Conservation (phyloP, 2,329 filamentous ascomycete species). For the Diaporthe longicolla region DNA sequence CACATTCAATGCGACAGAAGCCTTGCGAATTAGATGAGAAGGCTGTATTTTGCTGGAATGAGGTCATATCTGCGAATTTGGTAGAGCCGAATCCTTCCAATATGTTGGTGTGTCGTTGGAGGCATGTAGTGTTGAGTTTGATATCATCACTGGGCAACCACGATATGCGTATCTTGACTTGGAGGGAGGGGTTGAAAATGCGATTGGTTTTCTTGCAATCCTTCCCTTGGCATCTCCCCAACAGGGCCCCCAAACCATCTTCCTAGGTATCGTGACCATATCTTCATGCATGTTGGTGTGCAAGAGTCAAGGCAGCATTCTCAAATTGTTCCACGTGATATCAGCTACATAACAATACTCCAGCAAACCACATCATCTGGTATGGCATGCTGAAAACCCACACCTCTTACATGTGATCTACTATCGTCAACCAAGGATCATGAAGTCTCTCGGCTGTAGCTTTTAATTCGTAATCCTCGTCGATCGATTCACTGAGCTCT, state of each 20-base stretch:
- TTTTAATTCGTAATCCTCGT: no score
- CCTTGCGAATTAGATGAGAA: no score
- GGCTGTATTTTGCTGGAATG: neutral
- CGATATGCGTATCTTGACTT: neutral
- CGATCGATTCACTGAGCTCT: no score
- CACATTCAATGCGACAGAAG: no score
- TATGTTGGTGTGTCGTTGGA: neutral
- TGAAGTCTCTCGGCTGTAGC: no score
- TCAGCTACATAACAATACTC: neutral
- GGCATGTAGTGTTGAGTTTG: neutral
- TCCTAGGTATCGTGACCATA: neutral
- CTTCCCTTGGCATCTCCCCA: neutral
- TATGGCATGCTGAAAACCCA: no score
- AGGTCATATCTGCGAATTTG: neutral
- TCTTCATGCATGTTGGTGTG: neutral
- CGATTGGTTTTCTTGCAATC: no score
- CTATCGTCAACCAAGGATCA: no score
- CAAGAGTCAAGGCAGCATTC: neutral
- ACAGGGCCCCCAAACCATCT: neutral
- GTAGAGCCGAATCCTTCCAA: neutral
- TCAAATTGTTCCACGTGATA: neutral
- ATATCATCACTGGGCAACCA: neutral
- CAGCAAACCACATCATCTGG: neutral
- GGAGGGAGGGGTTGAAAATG: no score
- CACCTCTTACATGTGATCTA: no score